phyloP scores from a whole-genome alignment of 371 early-diverging fungal genomes.

The Dichotomocladium elegans region DNA sequence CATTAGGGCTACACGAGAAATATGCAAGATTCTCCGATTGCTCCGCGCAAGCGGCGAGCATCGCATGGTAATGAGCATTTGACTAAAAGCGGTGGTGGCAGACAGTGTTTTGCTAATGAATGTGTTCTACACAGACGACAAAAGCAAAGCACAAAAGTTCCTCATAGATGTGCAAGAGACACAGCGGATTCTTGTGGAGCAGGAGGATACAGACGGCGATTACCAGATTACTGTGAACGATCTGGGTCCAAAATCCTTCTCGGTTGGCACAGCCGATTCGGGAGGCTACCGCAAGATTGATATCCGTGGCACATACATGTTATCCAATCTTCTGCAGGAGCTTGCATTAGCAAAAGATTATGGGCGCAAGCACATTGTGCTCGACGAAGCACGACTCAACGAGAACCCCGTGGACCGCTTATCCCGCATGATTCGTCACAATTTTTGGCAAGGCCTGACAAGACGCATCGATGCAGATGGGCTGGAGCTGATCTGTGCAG shows the following conservation, averaged over 20 bases:
- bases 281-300: slow-evolving; percentile 80
- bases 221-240: slow-evolving; percentile 90
- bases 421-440: slow-evolving; percentile 81
- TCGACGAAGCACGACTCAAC: slow-evolving; percentile 79
- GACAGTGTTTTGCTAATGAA: too few species aligned
- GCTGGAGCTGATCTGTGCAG: slow-evolving; percentile 79
- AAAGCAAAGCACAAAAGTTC: slow-evolving; percentile 64
- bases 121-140: slow-evolving; percentile 60
- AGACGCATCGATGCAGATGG: slow-evolving; percentile 88
- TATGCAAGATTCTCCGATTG: slow-evolving; percentile 1
- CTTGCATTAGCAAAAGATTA: slow-evolving; percentile 82
- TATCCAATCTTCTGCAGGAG: slow-evolving; percentile 90
- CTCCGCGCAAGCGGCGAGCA: slow-evolving; percentile 30
- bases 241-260: slow-evolving; percentile 82
- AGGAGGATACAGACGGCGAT: slow-evolving; percentile 92
- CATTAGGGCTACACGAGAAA: background rate
- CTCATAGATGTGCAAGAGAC: slow-evolving; percentile 80
- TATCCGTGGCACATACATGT: slow-evolving; percentile 89
- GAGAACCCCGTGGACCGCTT: slow-evolving; percentile 90
- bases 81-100: background rate
- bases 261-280: slow-evolving; percentile 78
- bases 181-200: slow-evolving; percentile 67
- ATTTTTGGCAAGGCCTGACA: slow-evolving; percentile 91
- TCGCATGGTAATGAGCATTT: slow-evolving; percentile 31
- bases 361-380: slow-evolving; percentile 73